phyloP scores from a whole-genome alignment of 139 green algal genomes.

The Eudorina sp. region DNA sequence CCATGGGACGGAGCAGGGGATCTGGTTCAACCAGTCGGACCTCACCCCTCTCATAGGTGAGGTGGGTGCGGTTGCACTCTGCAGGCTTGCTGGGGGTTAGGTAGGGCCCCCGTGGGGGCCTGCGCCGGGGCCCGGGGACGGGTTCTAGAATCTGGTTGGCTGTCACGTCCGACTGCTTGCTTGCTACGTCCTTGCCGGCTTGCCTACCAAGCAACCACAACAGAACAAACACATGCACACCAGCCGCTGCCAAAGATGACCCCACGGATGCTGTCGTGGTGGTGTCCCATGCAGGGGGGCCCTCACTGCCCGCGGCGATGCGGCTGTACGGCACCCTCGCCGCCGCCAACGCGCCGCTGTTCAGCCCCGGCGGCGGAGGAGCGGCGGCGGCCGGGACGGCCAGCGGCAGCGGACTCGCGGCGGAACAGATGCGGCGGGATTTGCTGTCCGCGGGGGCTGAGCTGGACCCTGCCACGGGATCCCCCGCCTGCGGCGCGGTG shows the following conservation, averaged over 20 bases:
- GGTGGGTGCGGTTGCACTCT: no score
- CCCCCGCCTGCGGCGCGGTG: background rate
- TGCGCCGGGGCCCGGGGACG: background rate
- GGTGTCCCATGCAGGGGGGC: background rate
- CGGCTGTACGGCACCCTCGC: background rate
- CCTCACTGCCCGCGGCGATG: background rate
- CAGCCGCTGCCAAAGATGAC: no score
- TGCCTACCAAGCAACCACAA: no score
- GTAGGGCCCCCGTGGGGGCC: no score
- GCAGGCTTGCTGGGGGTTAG: background rate
- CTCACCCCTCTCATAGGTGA: background rate
- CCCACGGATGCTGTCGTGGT: no score
- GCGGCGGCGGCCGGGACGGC: no score
- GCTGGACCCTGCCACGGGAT: background rate
- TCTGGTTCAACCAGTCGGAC: conserved; percentile 5
- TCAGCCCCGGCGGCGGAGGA: conserved; percentile 11
- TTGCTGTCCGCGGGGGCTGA: background rate
- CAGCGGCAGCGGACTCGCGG: background rate
- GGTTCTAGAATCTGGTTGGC: background rate
- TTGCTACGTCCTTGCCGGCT: no score
- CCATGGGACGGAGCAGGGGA: background rate
- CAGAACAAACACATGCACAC: no score
- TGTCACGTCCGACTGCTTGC: background rate
- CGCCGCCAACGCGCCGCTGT: conserved; percentile 3
- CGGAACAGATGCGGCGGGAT: no score